Evolutionary conservation across 495 filamentous ascomycete species (phyloP).

Genomic region (Neurospora africana): DNA sequence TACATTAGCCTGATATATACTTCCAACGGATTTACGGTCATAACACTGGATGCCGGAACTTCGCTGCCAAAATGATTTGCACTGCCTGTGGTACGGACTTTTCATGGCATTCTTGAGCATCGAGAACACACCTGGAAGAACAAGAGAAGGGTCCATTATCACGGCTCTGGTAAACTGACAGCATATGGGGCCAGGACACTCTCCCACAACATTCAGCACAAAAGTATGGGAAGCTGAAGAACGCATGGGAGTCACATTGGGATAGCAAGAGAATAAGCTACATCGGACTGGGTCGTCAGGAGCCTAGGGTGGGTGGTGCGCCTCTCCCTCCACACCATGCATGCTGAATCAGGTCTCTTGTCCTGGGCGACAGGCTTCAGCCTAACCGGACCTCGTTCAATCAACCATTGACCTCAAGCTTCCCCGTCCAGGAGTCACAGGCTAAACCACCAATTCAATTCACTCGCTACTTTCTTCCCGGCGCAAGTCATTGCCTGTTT

Average conservation of each 20-base stretch:
- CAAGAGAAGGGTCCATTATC: not conserved
- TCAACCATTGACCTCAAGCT: not conserved
- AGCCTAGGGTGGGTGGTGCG: not conserved
- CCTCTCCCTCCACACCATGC: not conserved
- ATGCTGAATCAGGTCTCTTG: not conserved
- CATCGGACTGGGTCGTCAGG: not conserved
- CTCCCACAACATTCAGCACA: not conserved
- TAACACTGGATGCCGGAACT: not conserved
- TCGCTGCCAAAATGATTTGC: not conserved
- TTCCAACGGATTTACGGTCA: not conserved
- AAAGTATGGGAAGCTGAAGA: not conserved
- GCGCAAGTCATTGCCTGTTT: not conserved
- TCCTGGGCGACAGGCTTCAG: not conserved
- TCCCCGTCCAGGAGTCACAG: not conserved
- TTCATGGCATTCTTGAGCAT: not conserved
- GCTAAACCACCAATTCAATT: not conserved
- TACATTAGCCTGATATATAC: not conserved
- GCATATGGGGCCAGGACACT: not conserved
- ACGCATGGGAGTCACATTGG: rapidly evolving
- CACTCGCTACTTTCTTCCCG: not conserved
- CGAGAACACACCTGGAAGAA: not conserved
- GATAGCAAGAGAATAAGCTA: not conserved
- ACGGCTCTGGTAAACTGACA: not conserved
- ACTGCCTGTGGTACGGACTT: rapidly evolving
- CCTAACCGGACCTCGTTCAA: not conserved